Evolutionary conservation across 768 basidiomycete species (phyloP), one percentile per base, ranked within the genome.

Genomic region (Mycena epipterygia): DNA sequence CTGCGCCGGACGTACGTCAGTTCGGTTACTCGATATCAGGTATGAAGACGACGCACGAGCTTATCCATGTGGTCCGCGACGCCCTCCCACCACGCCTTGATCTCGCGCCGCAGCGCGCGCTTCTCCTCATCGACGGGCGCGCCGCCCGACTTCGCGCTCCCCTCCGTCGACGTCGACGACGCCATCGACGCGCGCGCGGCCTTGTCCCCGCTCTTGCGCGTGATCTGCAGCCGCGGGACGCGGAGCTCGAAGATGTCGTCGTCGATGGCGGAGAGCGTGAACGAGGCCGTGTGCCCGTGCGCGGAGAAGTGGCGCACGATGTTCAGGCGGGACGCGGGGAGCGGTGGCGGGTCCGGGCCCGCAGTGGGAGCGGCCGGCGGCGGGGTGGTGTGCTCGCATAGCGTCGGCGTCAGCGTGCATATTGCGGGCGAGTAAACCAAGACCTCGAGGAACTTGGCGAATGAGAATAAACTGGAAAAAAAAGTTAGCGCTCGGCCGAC

Each of bases 51-150:
- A 52, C 89, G 30, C 65, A 91, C 91, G 69, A 93, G 79, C 69
- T 84, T 83, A 72, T 91, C 89, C 70, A 94, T 81, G 75, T 89
- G 86, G 61, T 89, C 88, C 0, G 88, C 82, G 9, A 93, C 79
- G 21, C 86, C 85, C 73, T 89, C 87, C 91, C 91, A 93, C 90
- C 91, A 93, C 35, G 71, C 74, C 76, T 83, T 85, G 68, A 93
- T 92, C 76, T 93, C 90, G 63, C 83, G 79, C 66, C 90, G 78
- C n/a, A 93, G 77, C 4, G 78, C 72, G 42, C 83, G 83, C 77
- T 86, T 89, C 68, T 87, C 87, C 25, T 82, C 82, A n/a, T n/a
- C n/a, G n/a, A n/a, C n/a, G n/a, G n/a, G n/a, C n/a, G n/a, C n/a
- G n/a, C n/a, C n/a, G n/a, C n/a, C n/a, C n/a, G n/a, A n/a, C n/a